Conservation (phyloP, 345 rosid species). For the Rhodamnia argentea region DNA sequence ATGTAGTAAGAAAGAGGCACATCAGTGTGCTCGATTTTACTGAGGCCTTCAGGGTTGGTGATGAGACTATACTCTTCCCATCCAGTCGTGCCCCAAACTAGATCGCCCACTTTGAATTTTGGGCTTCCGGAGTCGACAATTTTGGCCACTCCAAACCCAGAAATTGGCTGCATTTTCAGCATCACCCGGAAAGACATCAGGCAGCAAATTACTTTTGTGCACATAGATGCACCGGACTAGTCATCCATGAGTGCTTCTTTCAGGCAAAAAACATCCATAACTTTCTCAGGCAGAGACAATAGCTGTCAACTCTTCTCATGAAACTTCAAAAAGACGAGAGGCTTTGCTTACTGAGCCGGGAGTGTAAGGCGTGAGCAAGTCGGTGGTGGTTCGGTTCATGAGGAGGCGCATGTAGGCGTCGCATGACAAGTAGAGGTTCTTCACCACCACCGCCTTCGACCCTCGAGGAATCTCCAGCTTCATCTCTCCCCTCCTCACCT, state of each 20-base stretch:
- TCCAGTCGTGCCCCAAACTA: conserved; percentile 45
- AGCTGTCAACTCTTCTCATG: not conserved
- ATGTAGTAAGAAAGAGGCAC: conserved; percentile 61
- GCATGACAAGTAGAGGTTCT: conserved; percentile 13
- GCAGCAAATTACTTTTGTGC: not conserved
- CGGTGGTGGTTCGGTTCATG: not conserved
- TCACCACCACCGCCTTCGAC: not conserved
- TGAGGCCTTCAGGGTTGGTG: conserved; percentile 19
- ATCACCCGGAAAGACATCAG: not conserved
- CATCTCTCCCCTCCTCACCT: not conserved
- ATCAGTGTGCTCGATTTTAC: conserved; percentile 30
- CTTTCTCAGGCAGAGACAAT: not conserved
- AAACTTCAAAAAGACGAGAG: not conserved
- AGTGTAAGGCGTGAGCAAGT: not conserved
- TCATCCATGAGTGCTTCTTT: not conserved
- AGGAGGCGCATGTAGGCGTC: conserved; percentile 9
- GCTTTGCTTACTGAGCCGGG: not conserved
- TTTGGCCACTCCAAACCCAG: conserved; percentile 65
- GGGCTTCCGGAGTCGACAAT: conserved; percentile 58
- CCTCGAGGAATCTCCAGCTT: conserved; percentile 8
- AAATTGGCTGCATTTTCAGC: conserved; percentile 30
- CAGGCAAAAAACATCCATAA: not conserved
- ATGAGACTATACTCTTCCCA: conserved; percentile 82
- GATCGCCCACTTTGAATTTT: conserved; percentile 42
- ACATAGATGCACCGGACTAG: not conserved